Conservation (phyloP, 106 monocot species). For the Platanthera zijinensis region DNA sequence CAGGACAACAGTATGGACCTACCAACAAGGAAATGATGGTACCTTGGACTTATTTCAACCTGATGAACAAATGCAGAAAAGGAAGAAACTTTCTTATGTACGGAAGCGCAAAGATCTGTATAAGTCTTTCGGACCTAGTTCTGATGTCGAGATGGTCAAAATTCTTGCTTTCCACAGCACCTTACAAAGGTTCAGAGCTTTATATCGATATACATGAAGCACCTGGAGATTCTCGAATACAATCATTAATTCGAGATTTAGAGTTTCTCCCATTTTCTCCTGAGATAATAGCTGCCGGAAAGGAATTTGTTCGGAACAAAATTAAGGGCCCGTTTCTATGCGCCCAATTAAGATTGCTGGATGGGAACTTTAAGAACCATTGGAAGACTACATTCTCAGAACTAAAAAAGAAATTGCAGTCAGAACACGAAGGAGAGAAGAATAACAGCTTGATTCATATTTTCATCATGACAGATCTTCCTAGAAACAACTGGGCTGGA, state of each 20-base stretch:
- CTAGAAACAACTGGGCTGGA: constrained; percentile 56
- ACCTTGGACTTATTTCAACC: constrained; percentile 68
- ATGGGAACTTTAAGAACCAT: constrained; percentile 97
- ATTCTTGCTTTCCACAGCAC: constrained; percentile 56
- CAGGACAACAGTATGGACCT: constrained; percentile 94
- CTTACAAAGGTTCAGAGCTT: constrained; percentile 68
- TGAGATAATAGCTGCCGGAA: constrained; percentile 61
- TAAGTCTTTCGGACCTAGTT: constrained; percentile 63
- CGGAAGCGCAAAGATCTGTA: constrained; percentile 67
- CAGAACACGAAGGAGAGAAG: constrained; percentile 22
- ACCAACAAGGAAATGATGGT: constrained; percentile 58
- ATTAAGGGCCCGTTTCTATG: constrained; percentile 78
- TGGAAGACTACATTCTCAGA: constrained; percentile 73
- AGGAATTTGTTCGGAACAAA: constrained; percentile 36
- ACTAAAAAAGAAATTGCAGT: constrained; percentile 47
- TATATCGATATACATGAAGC: constrained; percentile 78
- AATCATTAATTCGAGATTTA: constrained; percentile 38
- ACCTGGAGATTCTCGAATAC: constrained; percentile 32
- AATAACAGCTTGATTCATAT: constrained; percentile 35
- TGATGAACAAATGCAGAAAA: constrained; percentile 46
- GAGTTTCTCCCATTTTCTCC: constrained; percentile 71
- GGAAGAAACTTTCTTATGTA: constrained; percentile 64
- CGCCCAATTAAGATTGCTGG: constrained; percentile 84
- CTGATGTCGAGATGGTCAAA: constrained; percentile 36
- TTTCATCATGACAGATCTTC: constrained; percentile 95